These are phyloP conservation scores for Anthracocystis panici-leucophaei DNA, from an alignment of 1,284 basidiomycete genomes.

Conservation along the genomic window DNA sequence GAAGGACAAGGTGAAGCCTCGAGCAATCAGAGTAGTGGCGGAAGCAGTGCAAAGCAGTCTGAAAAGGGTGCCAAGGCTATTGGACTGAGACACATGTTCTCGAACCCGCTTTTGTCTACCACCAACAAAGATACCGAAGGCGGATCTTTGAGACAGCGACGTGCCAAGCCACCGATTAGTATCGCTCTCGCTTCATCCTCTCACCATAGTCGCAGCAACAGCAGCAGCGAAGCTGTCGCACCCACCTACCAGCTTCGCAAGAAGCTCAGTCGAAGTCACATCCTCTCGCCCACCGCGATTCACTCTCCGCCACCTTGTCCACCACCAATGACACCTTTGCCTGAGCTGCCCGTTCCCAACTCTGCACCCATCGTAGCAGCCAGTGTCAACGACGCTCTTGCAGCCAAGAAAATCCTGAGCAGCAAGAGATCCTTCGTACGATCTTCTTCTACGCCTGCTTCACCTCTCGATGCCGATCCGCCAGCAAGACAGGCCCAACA, in stretches of 20 bases:
- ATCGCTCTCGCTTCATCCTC: constrained; percentile 7
- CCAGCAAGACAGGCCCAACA: not conserved
- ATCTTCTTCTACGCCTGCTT: constrained; percentile 21
- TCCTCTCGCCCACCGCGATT: constrained; percentile 8
- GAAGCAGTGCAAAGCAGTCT: not conserved
- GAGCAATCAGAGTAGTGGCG: not conserved
- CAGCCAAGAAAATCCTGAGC: not conserved
- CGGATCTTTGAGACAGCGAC: constrained; percentile 23
- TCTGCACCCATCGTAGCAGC: constrained; percentile 8
- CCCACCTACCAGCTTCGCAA: not conserved
- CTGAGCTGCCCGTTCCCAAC: constrained; percentile 17
- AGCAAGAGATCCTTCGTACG: constrained; percentile 15
- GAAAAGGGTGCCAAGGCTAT: not conserved
- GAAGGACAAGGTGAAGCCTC: not conserved
- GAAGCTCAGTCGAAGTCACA: not conserved
- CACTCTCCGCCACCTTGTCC: constrained; percentile 35
- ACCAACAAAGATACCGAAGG: not conserved
- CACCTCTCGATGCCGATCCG: not conserved
- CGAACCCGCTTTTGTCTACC: constrained; percentile 2
- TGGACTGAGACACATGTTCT: constrained; percentile 27
- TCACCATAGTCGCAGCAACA: not conserved
- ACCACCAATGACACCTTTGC: constrained; percentile 26
- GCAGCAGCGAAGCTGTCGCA: constrained; percentile 3
- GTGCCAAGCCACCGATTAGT: constrained; percentile 34
- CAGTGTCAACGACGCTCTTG: not conserved